Evolutionary conservation across 192 early-diverging fungal genomes (phyloP).

Genomic region (Backusella morwellensis): DNA sequence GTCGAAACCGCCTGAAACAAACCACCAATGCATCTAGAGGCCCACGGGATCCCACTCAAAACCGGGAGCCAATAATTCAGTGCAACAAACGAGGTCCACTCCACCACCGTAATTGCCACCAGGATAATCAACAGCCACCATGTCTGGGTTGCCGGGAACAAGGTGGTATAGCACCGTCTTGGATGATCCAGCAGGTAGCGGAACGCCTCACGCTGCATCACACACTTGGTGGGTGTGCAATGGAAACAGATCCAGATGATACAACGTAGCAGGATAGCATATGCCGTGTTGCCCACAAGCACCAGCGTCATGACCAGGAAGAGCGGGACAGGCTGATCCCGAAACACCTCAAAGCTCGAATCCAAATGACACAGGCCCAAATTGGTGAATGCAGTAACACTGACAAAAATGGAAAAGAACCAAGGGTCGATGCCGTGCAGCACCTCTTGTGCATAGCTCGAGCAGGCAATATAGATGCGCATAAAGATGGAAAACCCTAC

Average conservation of each 20-base stretch:
- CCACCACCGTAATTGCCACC: constrained; percentile 20
- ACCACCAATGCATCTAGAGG: constrained; percentile 23
- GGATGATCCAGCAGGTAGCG: constrained; percentile 33
- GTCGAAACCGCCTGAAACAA: constrained; percentile 33
- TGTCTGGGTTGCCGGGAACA: constrained; percentile 32
- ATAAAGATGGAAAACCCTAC: constrained; percentile 8
- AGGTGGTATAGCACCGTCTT: constrained; percentile 31
- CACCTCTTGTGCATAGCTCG: constrained; percentile 23
- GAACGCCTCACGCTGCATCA: constrained; percentile 18
- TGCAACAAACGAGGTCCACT: constrained; percentile 15
- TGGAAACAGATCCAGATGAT: constrained; percentile 24
- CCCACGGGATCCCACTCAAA: constrained; percentile 18
- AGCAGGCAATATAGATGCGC: constrained; percentile 26
- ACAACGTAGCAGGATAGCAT: constrained; percentile 19
- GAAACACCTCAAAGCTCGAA: constrained; percentile 24
- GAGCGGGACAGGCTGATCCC: constrained; percentile 12
- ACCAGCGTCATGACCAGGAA: constrained; percentile 18
- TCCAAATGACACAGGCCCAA: constrained; percentile 26
- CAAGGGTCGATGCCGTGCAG: constrained; percentile 18
- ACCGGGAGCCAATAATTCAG: constrained; percentile 32
- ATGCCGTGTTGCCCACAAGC: constrained; percentile 30
- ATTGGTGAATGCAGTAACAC: constrained; percentile 27
- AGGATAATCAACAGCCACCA: constrained; percentile 29
- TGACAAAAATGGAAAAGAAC: constrained; percentile 30
- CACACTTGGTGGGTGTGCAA: not conserved